Percentiles rank a stretch among this genome's conserved stretches.
These are phyloP conservation scores for Poa annua DNA, from an alignment of 176 grass and related monocot genomes.

Conservation along the genomic window DNA sequence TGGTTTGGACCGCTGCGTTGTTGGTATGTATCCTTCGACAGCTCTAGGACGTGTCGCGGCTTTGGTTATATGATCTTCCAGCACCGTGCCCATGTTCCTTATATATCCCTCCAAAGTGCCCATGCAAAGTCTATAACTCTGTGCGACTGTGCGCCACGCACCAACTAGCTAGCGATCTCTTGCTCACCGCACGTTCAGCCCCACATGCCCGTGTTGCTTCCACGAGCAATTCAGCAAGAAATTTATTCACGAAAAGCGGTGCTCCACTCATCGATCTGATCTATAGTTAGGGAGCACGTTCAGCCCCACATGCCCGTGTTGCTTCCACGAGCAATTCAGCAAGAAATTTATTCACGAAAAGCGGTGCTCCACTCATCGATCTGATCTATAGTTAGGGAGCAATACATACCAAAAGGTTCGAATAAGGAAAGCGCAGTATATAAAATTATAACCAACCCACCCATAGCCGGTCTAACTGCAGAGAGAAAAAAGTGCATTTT, in stretches of 20 bases:
- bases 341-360: slow-evolving; percentile 11
- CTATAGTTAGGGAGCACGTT: too few relatives aligned
- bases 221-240: neutral
- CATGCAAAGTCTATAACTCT: too few relatives aligned
- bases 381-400: too few relatives aligned
- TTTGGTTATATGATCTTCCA: neutral
- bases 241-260: neutral
- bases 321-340: neutral
- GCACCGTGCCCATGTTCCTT: neutral
- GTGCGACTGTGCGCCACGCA: neutral
- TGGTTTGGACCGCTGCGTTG: neutral
- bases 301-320: neutral
- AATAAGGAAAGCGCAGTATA: too few relatives aligned
- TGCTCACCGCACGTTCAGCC: neutral
- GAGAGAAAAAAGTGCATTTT: too few relatives aligned
- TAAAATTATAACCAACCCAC: too few relatives aligned
- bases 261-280: too few relatives aligned
- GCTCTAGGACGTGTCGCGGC: neutral
- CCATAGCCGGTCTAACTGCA: too few relatives aligned
- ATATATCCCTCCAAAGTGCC: too few relatives aligned
- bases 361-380: neutral
- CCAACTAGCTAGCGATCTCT: neutral
- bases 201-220: neutral
- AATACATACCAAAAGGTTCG: too few relatives aligned
- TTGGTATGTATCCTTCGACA: neutral